Percentiles rank a stretch among this genome's conserved stretches.
Conservation (phyloP, 2,329 filamentous ascomycete genomes). For the Fusarium verticillioides region DNA sequence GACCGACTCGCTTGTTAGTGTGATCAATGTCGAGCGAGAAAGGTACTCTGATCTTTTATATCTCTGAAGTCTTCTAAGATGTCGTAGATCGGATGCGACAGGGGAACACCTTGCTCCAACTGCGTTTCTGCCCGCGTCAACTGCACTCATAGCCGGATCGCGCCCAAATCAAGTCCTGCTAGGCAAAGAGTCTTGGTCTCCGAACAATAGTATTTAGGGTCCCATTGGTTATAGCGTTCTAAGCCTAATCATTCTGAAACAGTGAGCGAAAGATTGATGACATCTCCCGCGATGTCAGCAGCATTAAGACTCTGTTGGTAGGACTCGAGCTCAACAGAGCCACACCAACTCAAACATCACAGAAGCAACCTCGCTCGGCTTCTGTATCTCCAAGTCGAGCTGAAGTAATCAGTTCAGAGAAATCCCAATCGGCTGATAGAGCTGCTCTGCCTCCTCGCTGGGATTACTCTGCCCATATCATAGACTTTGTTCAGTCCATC, state of each 20-base stretch:
- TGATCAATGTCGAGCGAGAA: constrained; percentile 41
- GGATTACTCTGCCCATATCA: constrained; percentile 50
- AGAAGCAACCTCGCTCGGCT: background rate
- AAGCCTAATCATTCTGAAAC: rapidly evolving
- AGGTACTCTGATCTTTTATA: constrained; percentile 2
- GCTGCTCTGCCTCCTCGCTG: constrained; percentile 16
- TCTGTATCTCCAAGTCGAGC: rapidly evolving
- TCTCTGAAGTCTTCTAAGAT: too few relatives aligned
- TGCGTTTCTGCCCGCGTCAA: constrained; percentile 47
- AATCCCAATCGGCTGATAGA: rapidly evolving
- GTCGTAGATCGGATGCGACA: constrained; percentile 33
- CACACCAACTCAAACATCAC: background rate
- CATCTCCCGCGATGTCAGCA: constrained; percentile 48
- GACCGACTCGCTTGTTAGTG: constrained; percentile 14
- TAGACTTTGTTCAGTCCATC: constrained; percentile 48
- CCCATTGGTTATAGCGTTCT: rapidly evolving
- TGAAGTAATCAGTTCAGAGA: rapidly evolving
- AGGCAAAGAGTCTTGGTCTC: constrained; percentile 52
- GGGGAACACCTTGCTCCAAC: constrained; percentile 44
- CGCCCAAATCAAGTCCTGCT: constrained; percentile 36
- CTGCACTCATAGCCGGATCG: constrained; percentile 48
- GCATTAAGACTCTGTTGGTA: constrained; percentile 45
- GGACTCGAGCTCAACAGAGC: constrained; percentile 20
- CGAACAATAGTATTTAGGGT: constrained; percentile 48
- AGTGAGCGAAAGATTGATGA: constrained; percentile 53